Conservation (phyloP, 129 eudicot species). For the Lactuca saligna region DNA sequence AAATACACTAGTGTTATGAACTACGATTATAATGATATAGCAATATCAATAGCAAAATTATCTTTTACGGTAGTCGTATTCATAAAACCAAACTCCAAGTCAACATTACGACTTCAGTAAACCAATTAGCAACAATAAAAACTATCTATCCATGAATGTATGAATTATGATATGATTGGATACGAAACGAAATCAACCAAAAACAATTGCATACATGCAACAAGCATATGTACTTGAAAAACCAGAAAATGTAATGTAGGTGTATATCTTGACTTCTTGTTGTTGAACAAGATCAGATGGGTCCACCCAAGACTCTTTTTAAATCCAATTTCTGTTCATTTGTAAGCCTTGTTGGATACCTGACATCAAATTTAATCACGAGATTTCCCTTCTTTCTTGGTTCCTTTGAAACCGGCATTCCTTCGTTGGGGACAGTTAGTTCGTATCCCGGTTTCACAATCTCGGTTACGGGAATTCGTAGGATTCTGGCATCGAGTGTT, state of each 20-base stretch:
- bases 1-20: too few relatives aligned
- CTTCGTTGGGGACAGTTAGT: conserved; percentile 54
- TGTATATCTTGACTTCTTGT: too few relatives aligned
- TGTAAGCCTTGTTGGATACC: conserved; percentile 49
- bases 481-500: conserved; percentile 61
- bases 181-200: too few relatives aligned
- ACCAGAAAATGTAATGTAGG: neutral
- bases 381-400: conserved; percentile 49
- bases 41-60: too few relatives aligned
- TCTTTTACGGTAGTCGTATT: too few relatives aligned
- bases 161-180: too few relatives aligned
- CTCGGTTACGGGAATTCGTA: conserved; percentile 49
- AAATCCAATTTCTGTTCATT: conserved; percentile 43
- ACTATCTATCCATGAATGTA: neutral
- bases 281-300: neutral
- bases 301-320: conserved; percentile 50
- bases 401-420: conserved; percentile 59
- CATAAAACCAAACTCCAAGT: too few relatives aligned
- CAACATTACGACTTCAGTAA: neutral
- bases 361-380: conserved; percentile 47
- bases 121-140: too few relatives aligned
- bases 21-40: too few relatives aligned
- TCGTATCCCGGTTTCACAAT: conserved; percentile 72
- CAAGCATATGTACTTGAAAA: conserved; percentile 18
- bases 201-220: too few relatives aligned